phyloP scores from a whole-genome alignment of 768 basidiomycete species.

The Obba rivulosa region DNA sequence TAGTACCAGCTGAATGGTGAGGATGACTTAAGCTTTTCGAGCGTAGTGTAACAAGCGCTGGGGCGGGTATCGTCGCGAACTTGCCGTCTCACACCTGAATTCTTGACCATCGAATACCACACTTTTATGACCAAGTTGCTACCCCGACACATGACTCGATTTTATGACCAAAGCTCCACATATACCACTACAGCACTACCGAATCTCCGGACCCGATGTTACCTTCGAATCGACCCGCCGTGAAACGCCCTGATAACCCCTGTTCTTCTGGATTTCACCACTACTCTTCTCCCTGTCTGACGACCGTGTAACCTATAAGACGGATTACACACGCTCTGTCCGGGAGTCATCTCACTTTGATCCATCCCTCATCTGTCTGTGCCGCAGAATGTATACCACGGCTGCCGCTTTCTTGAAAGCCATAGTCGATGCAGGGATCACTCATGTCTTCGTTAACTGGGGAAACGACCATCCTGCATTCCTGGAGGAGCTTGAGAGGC shows the following conservation, averaged over 20 bases:
- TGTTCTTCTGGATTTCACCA: background rate
- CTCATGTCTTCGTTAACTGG: slow-evolving; percentile 71
- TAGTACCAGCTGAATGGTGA: too few species aligned
- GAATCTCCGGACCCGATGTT: background rate
- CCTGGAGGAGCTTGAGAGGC: slow-evolving; percentile 61
- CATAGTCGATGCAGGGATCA: slow-evolving; percentile 52
- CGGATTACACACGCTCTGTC: too few species aligned
- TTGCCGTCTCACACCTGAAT: too few species aligned
- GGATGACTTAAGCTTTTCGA: too few species aligned
- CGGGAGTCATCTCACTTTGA: too few species aligned
- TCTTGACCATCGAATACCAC: too few species aligned
- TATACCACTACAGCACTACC: background rate
- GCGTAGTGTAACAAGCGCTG: too few species aligned
- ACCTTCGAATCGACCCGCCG: background rate
- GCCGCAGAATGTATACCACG: slow-evolving; percentile 39
- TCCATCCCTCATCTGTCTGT: background rate
- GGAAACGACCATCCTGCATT: slow-evolving; percentile 72
- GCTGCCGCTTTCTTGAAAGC: slow-evolving; percentile 58
- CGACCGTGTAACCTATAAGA: too few species aligned
- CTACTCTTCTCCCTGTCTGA: background rate
- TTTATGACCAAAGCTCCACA: too few species aligned
- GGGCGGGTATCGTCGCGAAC: too few species aligned
- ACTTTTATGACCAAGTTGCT: too few species aligned
- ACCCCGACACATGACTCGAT: too few species aligned
- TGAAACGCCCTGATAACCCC: background rate